Conservation (phyloP, 768 basidiomycete species). For the Leccinum ochraceum region DNA sequence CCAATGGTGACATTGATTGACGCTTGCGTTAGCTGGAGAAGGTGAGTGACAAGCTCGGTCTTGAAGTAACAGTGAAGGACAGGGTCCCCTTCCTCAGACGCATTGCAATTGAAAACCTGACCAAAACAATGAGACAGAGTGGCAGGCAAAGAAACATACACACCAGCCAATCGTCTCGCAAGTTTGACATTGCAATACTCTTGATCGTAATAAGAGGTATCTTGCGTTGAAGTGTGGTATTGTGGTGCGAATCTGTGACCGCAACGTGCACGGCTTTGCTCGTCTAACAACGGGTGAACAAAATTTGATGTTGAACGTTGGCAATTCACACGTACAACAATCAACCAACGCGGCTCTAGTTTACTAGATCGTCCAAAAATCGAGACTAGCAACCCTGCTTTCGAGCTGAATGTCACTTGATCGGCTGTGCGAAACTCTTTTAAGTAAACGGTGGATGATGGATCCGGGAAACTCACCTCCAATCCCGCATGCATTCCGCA, state of each 20-base stretch:
- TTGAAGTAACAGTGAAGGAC: conserved; percentile 92
- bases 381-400: conserved; percentile 80
- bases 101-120: conserved; percentile 75
- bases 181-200: conserved; percentile 80
- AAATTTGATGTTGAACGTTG: background rate
- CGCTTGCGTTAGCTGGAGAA: conserved; percentile 79
- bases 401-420: conserved; percentile 79
- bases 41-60: conserved; percentile 85
- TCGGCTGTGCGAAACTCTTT: conserved; percentile 51
- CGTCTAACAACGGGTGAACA: conserved; percentile 20
- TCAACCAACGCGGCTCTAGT: conserved; percentile 85
- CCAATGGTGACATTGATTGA: conserved; percentile 71
- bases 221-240: conserved; percentile 77
- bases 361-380: conserved; percentile 97
- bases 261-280: conserved; percentile 81
- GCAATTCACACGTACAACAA: conserved; percentile 63
- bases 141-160: conserved; percentile 19
- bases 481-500: conserved; percentile 71
- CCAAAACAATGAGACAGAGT: conserved; percentile 9
- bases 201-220: conserved; percentile 88
- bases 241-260: conserved; percentile 59
- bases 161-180: conserved; percentile 96
- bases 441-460: background rate
- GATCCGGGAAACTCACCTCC: conserved; percentile 52
- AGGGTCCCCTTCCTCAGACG: conserved; percentile 93